Evolutionary conservation across 2,329 filamentous ascomycete genomes (phyloP), one percentile per base, ranked within the genome.

Genomic region (Aphanocladium album): DNA sequence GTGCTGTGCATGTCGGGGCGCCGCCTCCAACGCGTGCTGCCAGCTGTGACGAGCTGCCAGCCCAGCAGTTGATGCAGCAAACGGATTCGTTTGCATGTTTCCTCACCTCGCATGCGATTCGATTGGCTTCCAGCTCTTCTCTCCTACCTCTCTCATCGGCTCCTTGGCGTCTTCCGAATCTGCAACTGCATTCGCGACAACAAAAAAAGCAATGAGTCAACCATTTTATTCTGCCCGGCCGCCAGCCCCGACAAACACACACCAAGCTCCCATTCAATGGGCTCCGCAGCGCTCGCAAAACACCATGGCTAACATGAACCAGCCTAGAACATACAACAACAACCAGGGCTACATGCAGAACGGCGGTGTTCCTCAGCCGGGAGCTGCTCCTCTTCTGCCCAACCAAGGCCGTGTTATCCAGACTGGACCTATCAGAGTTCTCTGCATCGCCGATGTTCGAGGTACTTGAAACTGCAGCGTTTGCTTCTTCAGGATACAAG

Each of bases 361-460:
- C 76, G 86, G 85, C 71, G 75, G 78, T 64, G 73, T 83, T 49
- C 75, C 79, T 62, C 82, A 81, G 65, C 78, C 83, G 45, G 85
- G 85, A 70, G 85, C 85, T 66, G 81, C 83, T 47, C 86, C 86
- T 65, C 82, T 88, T 60, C 78, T 88, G 62, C 86, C 86, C 60
- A 88, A 88, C 73, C 85, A 88, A 72, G 86, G 86, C 63, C 83
- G 86, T 65, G 73, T 89, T 65, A 79, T 89, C 69, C 84, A 89
- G 72, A 84, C 80, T 59, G 86, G 86, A 19, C 84, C 85, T 45
- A 83, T 87, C 64, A 80, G 87, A 75, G 82, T 89, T 57, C 80
- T 89, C 57, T 89, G 87, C 73, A 85, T 89, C 72, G 87, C 87
- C 64, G 87, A 89, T 74, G 87, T 89, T 70, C 82, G 87, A 84